Conservation (phyloP, 768 basidiomycete species). For the Boletus sp. region DNA sequence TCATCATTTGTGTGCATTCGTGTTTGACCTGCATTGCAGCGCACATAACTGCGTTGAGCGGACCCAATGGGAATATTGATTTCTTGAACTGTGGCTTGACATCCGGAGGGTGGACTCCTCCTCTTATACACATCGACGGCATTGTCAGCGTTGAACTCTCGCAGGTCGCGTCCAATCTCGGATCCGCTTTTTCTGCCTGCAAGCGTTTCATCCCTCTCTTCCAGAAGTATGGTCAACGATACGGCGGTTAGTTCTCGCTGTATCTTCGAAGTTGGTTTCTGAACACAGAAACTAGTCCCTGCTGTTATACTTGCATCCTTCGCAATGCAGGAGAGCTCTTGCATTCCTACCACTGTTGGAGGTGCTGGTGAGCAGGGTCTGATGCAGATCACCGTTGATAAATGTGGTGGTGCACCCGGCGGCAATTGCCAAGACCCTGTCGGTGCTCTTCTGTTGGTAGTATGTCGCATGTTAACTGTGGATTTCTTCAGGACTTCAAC, state of each 20-base stretch:
- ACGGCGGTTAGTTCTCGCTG: constrained; percentile 33
- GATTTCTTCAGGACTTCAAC: constrained; percentile 56
- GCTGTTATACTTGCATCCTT: constrained; percentile 80
- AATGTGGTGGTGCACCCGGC: constrained; percentile 57
- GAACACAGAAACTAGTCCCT: constrained; percentile 44
- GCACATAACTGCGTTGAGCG: constrained; percentile 45
- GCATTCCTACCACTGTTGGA: constrained; percentile 64
- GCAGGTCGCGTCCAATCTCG: constrained; percentile 44
- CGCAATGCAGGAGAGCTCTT: constrained; percentile 84
- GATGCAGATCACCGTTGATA: constrained; percentile 82
- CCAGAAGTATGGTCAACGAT: constrained; percentile 51
- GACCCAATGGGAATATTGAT: constrained; percentile 69
- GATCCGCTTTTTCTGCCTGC: constrained; percentile 61
- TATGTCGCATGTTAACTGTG: not conserved
- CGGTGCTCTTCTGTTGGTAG: constrained; percentile 7
- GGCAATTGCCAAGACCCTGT: constrained; percentile 42
- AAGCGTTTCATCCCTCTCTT: constrained; percentile 49
- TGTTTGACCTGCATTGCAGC: constrained; percentile 32
- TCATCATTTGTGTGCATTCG: not conserved
- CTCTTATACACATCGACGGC: constrained; percentile 51
- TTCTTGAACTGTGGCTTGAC: constrained; percentile 80
- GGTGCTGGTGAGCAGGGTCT: constrained; percentile 81
- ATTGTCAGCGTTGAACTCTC: constrained; percentile 46
- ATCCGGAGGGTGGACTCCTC: constrained; percentile 67
- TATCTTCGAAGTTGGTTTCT: not conserved